A percentile compares a stretch with the other conserved stretches of the same genome.
Evolutionary conservation across 495 filamentous ascomycete species (phyloP).

Genomic region (Friedmanniomyces simplex): DNA sequence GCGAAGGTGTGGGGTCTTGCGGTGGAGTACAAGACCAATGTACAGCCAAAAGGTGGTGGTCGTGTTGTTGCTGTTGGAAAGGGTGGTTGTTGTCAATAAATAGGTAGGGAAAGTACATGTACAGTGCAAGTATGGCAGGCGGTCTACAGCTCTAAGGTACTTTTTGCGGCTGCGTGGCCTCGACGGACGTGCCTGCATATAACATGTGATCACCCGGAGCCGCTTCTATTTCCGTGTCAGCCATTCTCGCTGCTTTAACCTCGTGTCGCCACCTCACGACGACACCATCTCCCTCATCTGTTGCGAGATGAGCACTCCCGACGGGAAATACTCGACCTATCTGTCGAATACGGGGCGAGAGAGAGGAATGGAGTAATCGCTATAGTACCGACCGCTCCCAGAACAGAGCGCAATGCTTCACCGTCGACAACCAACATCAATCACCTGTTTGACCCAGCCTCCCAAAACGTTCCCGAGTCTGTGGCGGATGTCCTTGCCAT

Average conservation of each 20-base stretch:
- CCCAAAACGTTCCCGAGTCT: no score
- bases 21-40: constrained; percentile 24
- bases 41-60: background rate
- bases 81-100: background rate
- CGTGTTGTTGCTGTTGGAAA: background rate
- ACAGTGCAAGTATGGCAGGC: no score
- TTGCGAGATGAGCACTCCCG: no score
- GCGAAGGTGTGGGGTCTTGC: constrained; percentile 21
- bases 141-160: no score
- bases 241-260: background rate
- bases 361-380: no score
- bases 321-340: no score
- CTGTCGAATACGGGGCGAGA: no score
- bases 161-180: background rate
- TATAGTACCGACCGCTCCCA: no score
- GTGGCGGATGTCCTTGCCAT: no score
- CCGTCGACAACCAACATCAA: no score
- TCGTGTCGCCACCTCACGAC: background rate
- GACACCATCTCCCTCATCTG: background rate
- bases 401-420: no score
- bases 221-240: background rate
- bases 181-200: background rate
- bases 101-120: background rate
- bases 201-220: background rate
- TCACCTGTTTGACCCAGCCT: no score